Conservation (phyloP, 78 protist species). For the Abeoforma whisleri region DNA sequence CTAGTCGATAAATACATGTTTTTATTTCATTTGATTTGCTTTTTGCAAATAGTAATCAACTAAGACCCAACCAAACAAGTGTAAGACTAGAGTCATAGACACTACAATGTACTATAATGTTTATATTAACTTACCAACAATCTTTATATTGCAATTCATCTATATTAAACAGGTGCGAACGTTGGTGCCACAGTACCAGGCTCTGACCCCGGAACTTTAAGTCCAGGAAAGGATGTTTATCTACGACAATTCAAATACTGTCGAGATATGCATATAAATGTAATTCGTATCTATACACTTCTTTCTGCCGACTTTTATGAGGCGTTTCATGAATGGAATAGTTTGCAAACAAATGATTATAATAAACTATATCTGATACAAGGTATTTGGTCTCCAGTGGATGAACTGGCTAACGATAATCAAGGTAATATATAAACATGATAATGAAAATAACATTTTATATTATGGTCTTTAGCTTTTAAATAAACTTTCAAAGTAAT, state of each 20-base stretch:
- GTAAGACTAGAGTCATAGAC: neutral
- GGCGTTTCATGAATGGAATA: neutral
- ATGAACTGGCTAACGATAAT: too few species aligned
- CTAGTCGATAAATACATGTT: neutral
- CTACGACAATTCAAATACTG: neutral
- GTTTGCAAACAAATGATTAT: too few species aligned
- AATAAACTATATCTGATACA: neutral
- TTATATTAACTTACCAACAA: neutral
- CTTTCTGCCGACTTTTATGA: neutral
- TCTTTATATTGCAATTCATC: too few species aligned
- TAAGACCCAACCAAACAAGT: neutral
- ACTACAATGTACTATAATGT: neutral
- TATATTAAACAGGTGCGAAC: neutral
- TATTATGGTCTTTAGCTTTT: too few species aligned
- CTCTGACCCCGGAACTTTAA: neutral
- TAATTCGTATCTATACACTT: neutral
- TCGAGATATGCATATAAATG: too few species aligned
- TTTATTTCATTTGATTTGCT: neutral
- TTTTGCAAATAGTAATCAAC: neutral
- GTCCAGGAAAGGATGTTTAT: neutral
- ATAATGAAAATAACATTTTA: too few species aligned
- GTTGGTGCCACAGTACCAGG: neutral
- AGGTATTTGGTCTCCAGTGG: neutral
- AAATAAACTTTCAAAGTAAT: too few species aligned
- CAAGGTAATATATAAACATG: too few species aligned